These are phyloP conservation scores for Plantago ovata DNA, from an alignment of 257 asterid species.

Conservation along the genomic window DNA sequence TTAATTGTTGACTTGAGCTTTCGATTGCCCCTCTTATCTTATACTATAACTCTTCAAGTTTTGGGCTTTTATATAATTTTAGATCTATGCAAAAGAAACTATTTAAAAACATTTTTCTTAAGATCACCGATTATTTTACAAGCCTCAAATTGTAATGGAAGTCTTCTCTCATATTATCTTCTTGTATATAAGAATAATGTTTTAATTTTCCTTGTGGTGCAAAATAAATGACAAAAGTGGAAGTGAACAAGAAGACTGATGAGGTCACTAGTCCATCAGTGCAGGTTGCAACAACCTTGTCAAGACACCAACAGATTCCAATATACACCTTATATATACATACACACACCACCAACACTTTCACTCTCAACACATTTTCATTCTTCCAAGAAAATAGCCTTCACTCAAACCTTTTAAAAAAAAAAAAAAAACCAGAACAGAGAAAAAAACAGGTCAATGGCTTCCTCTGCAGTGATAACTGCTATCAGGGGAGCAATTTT, in stretches of 20 bases:
- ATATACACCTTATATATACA: constrained; percentile 12
- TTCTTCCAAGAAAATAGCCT: constrained; percentile 11
- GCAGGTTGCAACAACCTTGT: constrained; percentile 36
- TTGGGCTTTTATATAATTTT: too few species aligned
- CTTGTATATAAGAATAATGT: not conserved
- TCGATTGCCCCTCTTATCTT: too few species aligned
- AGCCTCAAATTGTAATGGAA: not conserved
- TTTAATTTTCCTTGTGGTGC: not conserved
- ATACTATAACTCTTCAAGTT: too few species aligned
- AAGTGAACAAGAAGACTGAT: constrained; percentile 23
- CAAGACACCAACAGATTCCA: constrained; percentile 24
- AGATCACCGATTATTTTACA: not conserved
- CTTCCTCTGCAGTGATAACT: constrained; percentile 33
- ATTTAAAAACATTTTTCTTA: not conserved
- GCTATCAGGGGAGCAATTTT: constrained; percentile 48
- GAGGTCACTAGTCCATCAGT: constrained; percentile 39
- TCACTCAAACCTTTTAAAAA: not conserved
- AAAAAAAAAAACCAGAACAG: not conserved
- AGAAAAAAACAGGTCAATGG: constrained; percentile 28
- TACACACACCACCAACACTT: not conserved
- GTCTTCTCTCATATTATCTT: not conserved
- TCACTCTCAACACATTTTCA: constrained; percentile 2
- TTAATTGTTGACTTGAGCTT: too few species aligned
- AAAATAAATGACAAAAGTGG: not conserved
- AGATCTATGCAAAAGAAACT: too few species aligned